phyloP scores from a whole-genome alignment of 352 stramenopile species.

The Globisporangium yorkense region DNA sequence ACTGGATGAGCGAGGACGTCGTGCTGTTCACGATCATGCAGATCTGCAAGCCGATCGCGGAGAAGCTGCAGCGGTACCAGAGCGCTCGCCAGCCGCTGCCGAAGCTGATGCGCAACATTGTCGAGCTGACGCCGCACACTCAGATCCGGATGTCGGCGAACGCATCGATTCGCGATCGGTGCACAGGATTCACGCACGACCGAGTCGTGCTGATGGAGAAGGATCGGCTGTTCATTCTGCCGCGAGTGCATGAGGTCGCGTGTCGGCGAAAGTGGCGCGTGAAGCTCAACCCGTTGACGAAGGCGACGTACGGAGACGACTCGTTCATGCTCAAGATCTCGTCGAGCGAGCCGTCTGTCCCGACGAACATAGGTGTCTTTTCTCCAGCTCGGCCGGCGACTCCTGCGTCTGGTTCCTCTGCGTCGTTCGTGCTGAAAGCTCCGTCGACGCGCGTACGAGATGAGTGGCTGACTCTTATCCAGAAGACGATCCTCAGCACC shows the following conservation, averaged over 20 bases:
- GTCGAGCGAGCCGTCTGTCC: slow-evolving; percentile 24
- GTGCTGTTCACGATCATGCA: slow-evolving; percentile 86
- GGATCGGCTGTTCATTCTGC: slow-evolving; percentile 64
- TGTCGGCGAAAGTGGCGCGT: slow-evolving; percentile 70
- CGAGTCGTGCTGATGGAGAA: slow-evolving; percentile 69
- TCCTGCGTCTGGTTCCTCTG: slow-evolving; percentile 15
- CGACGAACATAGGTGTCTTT: slow-evolving; percentile 10
- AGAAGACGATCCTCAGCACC: slow-evolving; percentile 23
- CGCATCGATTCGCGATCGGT: slow-evolving; percentile 69
- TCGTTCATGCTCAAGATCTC: slow-evolving; percentile 78
- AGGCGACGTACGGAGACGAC: slow-evolving; percentile 71
- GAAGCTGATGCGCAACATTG: slow-evolving; percentile 68
- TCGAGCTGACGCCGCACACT: slow-evolving; percentile 72
- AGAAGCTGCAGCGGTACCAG: slow-evolving; percentile 79
- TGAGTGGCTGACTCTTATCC: slow-evolving; percentile 63
- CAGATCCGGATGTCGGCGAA: slow-evolving; percentile 62
- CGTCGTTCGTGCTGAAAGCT: slow-evolving; percentile 55
- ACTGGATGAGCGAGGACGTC: slow-evolving; percentile 87
- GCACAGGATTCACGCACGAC: slow-evolving; percentile 70
- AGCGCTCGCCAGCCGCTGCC: slow-evolving; percentile 64
- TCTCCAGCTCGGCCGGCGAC: slow-evolving; percentile 23
- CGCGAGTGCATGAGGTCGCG: slow-evolving; percentile 51
- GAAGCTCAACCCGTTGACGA: slow-evolving; percentile 38
- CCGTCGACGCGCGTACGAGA: slow-evolving; percentile 57
- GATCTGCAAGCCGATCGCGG: slow-evolving; percentile 76